Evolutionary conservation across 2,329 filamentous ascomycete genomes (phyloP).

Genomic region (Pestalotiopsis fici): DNA sequence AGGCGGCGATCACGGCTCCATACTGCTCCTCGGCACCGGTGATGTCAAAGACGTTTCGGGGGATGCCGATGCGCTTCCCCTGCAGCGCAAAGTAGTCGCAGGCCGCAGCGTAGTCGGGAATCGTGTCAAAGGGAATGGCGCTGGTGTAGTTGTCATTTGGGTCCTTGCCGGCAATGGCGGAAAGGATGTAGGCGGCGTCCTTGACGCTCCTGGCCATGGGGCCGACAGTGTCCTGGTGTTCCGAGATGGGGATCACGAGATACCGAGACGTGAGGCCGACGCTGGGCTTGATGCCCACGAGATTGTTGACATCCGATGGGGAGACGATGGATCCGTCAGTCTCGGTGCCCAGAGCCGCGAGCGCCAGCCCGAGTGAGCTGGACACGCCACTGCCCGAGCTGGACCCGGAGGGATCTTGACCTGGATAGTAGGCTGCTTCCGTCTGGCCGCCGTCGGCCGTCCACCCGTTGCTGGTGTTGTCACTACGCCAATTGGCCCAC

Average conservation of each 20-base stretch:
- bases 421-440: slow-evolving; percentile 59
- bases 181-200: slow-evolving; percentile 64
- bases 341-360: slow-evolving; percentile 61
- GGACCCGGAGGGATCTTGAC: slow-evolving; percentile 63
- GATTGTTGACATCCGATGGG: slow-evolving; percentile 53
- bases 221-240: slow-evolving; percentile 67
- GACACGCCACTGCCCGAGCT: slow-evolving; percentile 64
- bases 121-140: slow-evolving; percentile 53
- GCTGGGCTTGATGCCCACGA: slow-evolving; percentile 69
- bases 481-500: slow-evolving; percentile 64
- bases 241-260: slow-evolving; percentile 66
- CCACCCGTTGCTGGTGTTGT: slow-evolving; percentile 64
- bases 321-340: slow-evolving; percentile 64
- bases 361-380: slow-evolving; percentile 58
- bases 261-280: slow-evolving; percentile 64
- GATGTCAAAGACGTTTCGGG: slow-evolving; percentile 56
- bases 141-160: slow-evolving; percentile 64
- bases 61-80: slow-evolving; percentile 65
- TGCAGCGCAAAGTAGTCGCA: slow-evolving; percentile 52
- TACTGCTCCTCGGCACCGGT: slow-evolving; percentile 12
- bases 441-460: slow-evolving; percentile 64
- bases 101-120: slow-evolving; percentile 63
- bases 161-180: slow-evolving; percentile 64
- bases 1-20: slow-evolving; percentile 43
- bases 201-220: slow-evolving; percentile 64